A percentile compares a stretch with the other conserved stretches of the same genome.
Evolutionary conservation across 495 filamentous ascomycete genomes (phyloP).

Genomic region (Viridothelium virens): DNA sequence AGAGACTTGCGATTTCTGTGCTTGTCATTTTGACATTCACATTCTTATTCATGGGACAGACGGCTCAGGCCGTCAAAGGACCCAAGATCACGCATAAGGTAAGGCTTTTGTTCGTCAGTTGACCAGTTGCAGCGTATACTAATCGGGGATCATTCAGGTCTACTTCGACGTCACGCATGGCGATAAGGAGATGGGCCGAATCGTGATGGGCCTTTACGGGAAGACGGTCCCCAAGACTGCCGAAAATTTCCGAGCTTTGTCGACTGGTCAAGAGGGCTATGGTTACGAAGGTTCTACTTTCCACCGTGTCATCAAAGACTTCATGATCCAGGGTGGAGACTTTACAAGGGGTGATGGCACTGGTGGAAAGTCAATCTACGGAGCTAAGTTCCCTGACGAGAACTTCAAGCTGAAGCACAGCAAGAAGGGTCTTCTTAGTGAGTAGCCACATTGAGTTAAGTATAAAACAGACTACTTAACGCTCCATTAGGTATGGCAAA

Average conservation of each 20-base stretch:
- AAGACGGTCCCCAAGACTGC: conserved; percentile 96
- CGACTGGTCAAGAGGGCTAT: conserved; percentile 94
- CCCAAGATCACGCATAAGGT: conserved; percentile 62
- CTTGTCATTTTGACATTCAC: conserved; percentile 66
- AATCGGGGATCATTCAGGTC: conserved; percentile 43
- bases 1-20: conserved; percentile 54
- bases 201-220: conserved; percentile 93
- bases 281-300: conserved; percentile 93
- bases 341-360: conserved; percentile 95
- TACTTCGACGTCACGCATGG: conserved; percentile 94
- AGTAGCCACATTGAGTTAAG: conserved; percentile 16
- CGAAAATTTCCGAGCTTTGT: conserved; percentile 96
- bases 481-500: conserved; percentile 74
- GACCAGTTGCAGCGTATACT: not conserved
- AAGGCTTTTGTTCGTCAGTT: not conserved
- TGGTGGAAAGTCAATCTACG: conserved; percentile 97
- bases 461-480: not conserved
- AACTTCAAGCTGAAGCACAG: conserved; percentile 98
- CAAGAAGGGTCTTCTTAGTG: conserved; percentile 57
- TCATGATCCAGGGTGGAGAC: conserved; percentile 99
- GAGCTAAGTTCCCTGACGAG: conserved; percentile 90
- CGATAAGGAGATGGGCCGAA: conserved; percentile 71
- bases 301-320: conserved; percentile 97
- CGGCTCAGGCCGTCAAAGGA: conserved; percentile 69
- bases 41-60: conserved; percentile 65